A percentile compares a stretch with the other conserved stretches of the same genome.
Evolutionary conservation across 768 basidiomycete genomes (phyloP).

Genomic region (Kwoniella mangroviensis): DNA sequence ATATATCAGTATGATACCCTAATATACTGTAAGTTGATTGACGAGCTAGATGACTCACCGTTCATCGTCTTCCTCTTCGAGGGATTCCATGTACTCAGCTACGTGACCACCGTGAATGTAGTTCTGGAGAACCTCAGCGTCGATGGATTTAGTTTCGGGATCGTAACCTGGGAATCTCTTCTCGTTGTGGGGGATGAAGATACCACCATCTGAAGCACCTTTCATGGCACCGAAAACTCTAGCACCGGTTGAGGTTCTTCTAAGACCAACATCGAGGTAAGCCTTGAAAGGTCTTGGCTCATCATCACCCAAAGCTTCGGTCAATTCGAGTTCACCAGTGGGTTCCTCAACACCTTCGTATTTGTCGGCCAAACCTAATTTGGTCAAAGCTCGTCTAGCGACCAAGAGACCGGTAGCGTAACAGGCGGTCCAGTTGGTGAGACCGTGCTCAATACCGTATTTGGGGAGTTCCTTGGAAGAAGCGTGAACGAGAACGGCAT

Average conservation of each 20-base stretch:
- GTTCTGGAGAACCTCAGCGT: conserved; percentile 92
- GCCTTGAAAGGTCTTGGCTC: conserved; percentile 98
- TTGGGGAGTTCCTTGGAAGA: conserved; percentile 87
- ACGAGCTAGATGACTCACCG: conserved; percentile 58
- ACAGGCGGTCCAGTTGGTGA: conserved; percentile 98
- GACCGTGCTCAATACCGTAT: conserved; percentile 96
- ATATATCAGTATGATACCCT: neutral
- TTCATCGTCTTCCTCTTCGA: conserved; percentile 99
- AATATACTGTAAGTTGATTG: too few relatives aligned
- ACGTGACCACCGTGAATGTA: conserved; percentile 98
- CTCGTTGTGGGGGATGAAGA: conserved; percentile 96
- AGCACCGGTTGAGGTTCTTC: conserved; percentile 94
- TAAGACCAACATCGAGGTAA: conserved; percentile 97
- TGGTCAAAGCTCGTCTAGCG: conserved; percentile 91
- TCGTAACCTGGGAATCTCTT: conserved; percentile 99
- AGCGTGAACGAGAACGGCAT: conserved; percentile 87
- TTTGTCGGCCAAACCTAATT: conserved; percentile 96
- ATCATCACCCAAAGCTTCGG: conserved; percentile 88
- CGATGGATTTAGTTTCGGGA: conserved; percentile 85
- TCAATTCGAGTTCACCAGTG: conserved; percentile 79
- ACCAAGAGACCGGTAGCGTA: conserved; percentile 96
- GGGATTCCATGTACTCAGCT: conserved; percentile 98
- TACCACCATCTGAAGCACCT: conserved; percentile 95
- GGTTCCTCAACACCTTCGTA: conserved; percentile 93
- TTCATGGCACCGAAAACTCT: conserved; percentile 99